Percentiles rank a stretch among this genome's conserved stretches.
These are phyloP conservation scores for Logfia minima DNA, from an alignment of 129 eudicot species.

Conservation along the genomic window DNA sequence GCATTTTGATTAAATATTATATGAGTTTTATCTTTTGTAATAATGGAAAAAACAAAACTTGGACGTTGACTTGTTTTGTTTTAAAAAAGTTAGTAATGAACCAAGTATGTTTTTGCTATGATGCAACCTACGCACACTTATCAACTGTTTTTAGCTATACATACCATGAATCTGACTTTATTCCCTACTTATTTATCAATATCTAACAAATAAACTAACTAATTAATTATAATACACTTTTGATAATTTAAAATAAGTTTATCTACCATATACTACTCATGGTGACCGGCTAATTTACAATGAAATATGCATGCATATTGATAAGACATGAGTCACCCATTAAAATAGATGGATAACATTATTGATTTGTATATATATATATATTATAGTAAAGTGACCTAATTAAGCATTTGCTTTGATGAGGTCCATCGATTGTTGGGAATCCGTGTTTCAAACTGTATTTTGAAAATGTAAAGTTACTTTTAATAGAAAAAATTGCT, in stretches of 20 bases:
- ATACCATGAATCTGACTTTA: slow-evolving; percentile 34
- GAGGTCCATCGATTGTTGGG: background rate
- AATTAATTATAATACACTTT: background rate
- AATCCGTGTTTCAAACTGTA: background rate
- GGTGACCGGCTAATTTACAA: slow-evolving; percentile 9
- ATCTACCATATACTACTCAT: slow-evolving; percentile 16
- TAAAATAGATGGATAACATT: background rate
- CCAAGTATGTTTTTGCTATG: slow-evolving; percentile 20
- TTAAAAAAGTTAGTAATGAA: background rate
- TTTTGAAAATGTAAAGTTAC: background rate
- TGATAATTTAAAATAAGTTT: background rate
- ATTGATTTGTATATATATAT: background rate
- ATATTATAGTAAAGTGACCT: background rate
- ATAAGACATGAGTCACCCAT: slow-evolving; percentile 20
- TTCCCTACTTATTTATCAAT: slow-evolving; percentile 14
- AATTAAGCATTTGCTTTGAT: slow-evolving; percentile 5
- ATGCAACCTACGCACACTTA: slow-evolving; percentile 36
- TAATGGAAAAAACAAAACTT: background rate
- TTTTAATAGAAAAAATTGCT: too few relatives aligned
- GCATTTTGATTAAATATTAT: too few relatives aligned
- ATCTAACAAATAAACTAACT: too few relatives aligned
- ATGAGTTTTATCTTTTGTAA: too few relatives aligned
- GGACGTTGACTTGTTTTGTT: slow-evolving; percentile 24
- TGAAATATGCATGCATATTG: background rate
- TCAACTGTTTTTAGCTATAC: slow-evolving; percentile 27